Conservation (phyloP, 768 basidiomycete species). For the Phlebiopsis flavidoalba region DNA sequence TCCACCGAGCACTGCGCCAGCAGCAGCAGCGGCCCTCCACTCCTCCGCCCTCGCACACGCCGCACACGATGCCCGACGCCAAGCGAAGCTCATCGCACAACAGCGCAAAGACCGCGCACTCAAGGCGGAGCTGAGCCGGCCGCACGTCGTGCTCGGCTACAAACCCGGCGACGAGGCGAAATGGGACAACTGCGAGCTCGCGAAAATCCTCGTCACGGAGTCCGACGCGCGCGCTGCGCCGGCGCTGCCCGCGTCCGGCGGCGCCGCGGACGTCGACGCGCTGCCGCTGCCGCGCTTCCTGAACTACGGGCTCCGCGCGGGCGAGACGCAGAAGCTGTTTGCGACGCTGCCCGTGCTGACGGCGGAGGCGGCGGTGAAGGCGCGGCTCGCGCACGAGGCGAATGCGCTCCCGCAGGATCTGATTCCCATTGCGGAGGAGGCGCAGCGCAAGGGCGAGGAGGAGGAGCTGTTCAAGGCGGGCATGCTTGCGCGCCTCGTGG, state of each 20-base stretch:
- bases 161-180: conserved; percentile 56
- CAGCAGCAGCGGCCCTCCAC: conserved; percentile 36
- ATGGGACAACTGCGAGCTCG: conserved; percentile 67
- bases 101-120: conserved; percentile 39
- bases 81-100: conserved; percentile 39
- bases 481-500: conserved; percentile 63
- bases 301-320: conserved; percentile 61
- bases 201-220: conserved; percentile 54
- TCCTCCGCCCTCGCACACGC: conserved; percentile 38
- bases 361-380: conserved; percentile 16
- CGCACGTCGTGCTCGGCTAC: conserved; percentile 75
- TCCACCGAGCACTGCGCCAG: conserved; percentile 32
- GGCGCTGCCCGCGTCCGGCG: conserved; percentile 15
- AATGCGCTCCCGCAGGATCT: neutral
- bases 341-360: conserved; percentile 56
- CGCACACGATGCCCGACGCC: conserved; percentile 21
- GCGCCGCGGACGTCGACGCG: conserved; percentile 18
- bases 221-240: conserved; percentile 25
- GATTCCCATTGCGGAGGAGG: neutral
- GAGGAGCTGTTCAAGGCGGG: conserved; percentile 43
- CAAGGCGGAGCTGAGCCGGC: conserved; percentile 34
- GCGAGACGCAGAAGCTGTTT: conserved; percentile 62
- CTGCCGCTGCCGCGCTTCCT: conserved; percentile 47
- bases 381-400: neutral
- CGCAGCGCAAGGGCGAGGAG: conserved; percentile 19